Evolutionary conservation across 305 asterid genomes (phyloP), one percentile per base, ranked within the genome.

Genomic region (Euphrasia arctica): DNA sequence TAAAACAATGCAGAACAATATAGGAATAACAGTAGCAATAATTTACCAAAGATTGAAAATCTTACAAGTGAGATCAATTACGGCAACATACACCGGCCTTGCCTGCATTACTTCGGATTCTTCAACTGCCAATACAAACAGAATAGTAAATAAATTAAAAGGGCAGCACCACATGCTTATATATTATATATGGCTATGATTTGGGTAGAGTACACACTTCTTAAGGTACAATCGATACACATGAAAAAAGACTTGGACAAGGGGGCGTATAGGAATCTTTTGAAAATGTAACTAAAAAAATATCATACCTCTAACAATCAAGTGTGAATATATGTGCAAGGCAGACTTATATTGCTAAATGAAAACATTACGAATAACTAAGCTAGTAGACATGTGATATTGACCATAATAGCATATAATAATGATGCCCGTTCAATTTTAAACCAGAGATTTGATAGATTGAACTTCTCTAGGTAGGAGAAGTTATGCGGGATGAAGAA

Each of bases 41-140:
- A 45, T 69, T 60, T 65, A 71, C 73, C 66, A 29, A 4, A 70
- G 47, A 48, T 64, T 61, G 28, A 69, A 41, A 64, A 78, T 63
- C 96, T 84, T 90, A 93, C 97, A 86, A 29, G 97, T 79, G 69
- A 93, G 95, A 79, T 93, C 97, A 72, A 90, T 84, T 5, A 89
- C 95, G 5, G 97, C 99, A 68, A 93, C 95, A 78, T 93, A 93
- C 68, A 93, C 97, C 8, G 97, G 99, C 62, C 76, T 78, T 5
- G 97, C 91, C 83, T 88, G 88, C 89, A 90, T 82, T 65, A 84
- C 95, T 65, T 83, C 95, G 6, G 85, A 74, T 72, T 74, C 97
- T 58, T 90, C 99, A 72, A 82, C 99, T 90, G 87, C 75, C 70
- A 76, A 70, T 63, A 69, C 71, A 75, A 61, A 65, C 66, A 58